These are phyloP conservation scores for Rhizopogon vesiculosus DNA, from an alignment of 768 basidiomycete species.

Conservation along the genomic window DNA sequence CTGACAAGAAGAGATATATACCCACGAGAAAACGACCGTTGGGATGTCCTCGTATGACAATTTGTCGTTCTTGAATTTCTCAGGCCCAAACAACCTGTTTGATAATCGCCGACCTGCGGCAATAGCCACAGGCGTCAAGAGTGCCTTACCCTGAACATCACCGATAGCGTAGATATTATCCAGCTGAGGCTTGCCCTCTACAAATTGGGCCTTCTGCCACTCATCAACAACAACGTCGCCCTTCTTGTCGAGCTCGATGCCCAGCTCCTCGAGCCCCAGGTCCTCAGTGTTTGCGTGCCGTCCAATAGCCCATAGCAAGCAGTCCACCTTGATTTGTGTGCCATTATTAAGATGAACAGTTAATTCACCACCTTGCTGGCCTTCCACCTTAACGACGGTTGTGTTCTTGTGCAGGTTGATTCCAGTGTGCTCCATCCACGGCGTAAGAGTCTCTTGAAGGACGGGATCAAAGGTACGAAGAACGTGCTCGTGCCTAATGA, in stretches of 20 bases:
- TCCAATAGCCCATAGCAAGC: constrained; percentile 92
- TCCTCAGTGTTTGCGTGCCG: constrained; percentile 74
- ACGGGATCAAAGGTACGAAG: constrained; percentile 90
- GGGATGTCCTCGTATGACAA: constrained; percentile 87
- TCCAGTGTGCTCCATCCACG: constrained; percentile 96
- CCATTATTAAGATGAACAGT: constrained; percentile 75
- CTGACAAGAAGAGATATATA: constrained; percentile 13
- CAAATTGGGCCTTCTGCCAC: constrained; percentile 71
- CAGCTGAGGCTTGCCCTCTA: constrained; percentile 34
- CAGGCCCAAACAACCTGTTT: constrained; percentile 87
- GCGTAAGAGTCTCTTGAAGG: constrained; percentile 77
- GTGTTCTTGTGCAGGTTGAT: constrained; percentile 79
- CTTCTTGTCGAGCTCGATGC: constrained; percentile 68
- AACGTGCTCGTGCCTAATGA: constrained; percentile 88
- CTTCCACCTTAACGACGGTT: constrained; percentile 72
- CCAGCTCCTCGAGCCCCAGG: constrained; percentile 73
- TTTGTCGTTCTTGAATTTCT: constrained; percentile 83
- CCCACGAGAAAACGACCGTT: constrained; percentile 95
- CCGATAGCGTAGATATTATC: constrained; percentile 70
- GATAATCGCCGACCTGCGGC: constrained; percentile 88
- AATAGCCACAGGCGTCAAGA: constrained; percentile 96
- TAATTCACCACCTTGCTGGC: constrained; percentile 63
- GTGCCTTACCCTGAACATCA: constrained; percentile 88
- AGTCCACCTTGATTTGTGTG: constrained; percentile 79
- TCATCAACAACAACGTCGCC: constrained; percentile 91